A percentile compares a stretch with the other conserved stretches of the same genome.
phyloP scores from a whole-genome alignment of 2,329 filamentous ascomycete genomes.

The Delphinella strobiligena region DNA sequence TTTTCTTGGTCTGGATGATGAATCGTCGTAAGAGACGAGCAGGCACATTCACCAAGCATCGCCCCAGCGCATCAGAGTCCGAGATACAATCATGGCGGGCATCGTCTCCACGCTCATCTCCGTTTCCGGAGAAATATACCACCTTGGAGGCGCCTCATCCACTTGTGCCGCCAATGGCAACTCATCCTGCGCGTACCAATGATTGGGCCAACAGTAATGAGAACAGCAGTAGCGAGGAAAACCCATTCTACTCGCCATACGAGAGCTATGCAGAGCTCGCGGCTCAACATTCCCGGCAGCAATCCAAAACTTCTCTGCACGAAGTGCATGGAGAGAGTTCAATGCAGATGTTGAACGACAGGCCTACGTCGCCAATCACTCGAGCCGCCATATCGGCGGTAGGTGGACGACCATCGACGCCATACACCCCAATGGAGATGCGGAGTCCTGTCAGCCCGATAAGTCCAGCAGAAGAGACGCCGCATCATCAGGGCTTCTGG shows the following conservation, averaged over 20 bases:
- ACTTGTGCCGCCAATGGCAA: conserved; percentile 1
- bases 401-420: background rate
- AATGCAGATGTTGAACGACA: background rate
- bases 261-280: background rate
- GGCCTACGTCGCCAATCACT: background rate
- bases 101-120: background rate
- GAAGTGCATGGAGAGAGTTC: background rate
- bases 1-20: conserved; percentile 10
- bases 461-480: background rate
- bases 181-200: background rate
- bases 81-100: conserved; percentile 7
- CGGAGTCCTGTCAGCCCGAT: conserved; percentile 1
- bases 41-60: conserved; percentile 7
- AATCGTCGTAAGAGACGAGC: conserved; percentile 10
- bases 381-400: background rate
- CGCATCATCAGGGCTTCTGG: background rate
- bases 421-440: conserved; percentile 3
- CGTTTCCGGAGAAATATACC: conserved; percentile 1
- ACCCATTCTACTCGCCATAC: background rate
- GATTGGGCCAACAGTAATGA: background rate
- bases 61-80: conserved; percentile 3
- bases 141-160: background rate
- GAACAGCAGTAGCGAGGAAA: background rate
- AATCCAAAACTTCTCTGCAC: background rate
- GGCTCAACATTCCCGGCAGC: background rate